A percentile compares a stretch with the other conserved stretches of the same genome.
Conservation (phyloP, 805 yeast species). For the Yamadazyma paraphyllophila region DNA sequence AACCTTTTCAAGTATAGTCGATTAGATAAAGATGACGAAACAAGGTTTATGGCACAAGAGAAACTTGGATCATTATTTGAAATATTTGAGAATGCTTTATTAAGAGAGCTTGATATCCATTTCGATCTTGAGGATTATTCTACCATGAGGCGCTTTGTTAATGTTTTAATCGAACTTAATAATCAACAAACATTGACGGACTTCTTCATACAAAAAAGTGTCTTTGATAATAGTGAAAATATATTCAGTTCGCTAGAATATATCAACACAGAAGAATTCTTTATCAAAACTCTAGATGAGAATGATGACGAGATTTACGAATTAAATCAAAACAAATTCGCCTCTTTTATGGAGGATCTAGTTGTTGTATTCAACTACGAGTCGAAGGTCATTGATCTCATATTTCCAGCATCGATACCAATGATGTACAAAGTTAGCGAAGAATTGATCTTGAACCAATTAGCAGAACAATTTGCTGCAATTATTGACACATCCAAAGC, state of each 20-base stretch:
- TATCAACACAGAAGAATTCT: slow-evolving; percentile 24
- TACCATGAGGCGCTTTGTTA: slow-evolving; percentile 34
- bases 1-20: slow-evolving; percentile 40
- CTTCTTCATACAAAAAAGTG: slow-evolving; percentile 42
- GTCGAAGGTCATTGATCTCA: slow-evolving; percentile 36
- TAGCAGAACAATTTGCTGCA: slow-evolving; percentile 31
- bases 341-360: slow-evolving; percentile 25
- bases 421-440: slow-evolving; percentile 50
- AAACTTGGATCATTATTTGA: slow-evolving; percentile 58
- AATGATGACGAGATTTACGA: slow-evolving; percentile 8
- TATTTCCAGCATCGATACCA: slow-evolving; percentile 45
- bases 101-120: slow-evolving; percentile 64
- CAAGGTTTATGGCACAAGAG: slow-evolving; percentile 29
- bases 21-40: slow-evolving; percentile 29
- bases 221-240: slow-evolving; percentile 29
- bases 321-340: slow-evolving; percentile 16
- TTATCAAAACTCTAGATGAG: slow-evolving; percentile 5
- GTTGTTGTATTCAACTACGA: slow-evolving; percentile 38
- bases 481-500: slow-evolving; percentile 28
- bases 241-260: slow-evolving; percentile 27
- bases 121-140: slow-evolving; percentile 46
- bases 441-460: slow-evolving; percentile 40
- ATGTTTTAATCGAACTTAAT: slow-evolving; percentile 32
- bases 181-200: slow-evolving; percentile 45
- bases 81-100: slow-evolving; percentile 67